Evolutionary conservation across 2,329 filamentous ascomycete species (phyloP).

Genomic region (Lachnellula arida): DNA sequence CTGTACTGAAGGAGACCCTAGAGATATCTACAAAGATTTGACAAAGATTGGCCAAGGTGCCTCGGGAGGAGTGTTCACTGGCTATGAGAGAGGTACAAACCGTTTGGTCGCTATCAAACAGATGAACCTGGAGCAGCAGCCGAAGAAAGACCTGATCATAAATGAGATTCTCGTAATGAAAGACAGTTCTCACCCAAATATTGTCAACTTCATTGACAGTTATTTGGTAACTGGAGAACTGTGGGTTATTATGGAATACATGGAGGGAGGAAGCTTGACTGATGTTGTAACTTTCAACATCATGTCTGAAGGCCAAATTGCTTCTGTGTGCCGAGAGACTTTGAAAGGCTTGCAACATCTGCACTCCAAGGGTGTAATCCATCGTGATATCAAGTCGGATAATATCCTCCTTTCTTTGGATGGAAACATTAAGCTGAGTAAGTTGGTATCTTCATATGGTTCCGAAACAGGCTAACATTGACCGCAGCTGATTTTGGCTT

Average conservation of each 20-base stretch:
- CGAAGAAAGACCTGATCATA: constrained; percentile 98
- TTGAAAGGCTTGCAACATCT: constrained; percentile 88
- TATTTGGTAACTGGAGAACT: constrained; percentile 85
- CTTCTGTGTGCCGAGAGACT: constrained; percentile 90
- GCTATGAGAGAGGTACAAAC: constrained; percentile 78
- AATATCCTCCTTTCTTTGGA: constrained; percentile 93
- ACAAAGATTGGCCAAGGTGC: constrained; percentile 97
- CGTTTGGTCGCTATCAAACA: constrained; percentile 96
- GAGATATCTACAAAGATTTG: constrained; percentile 78
- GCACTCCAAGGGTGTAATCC: constrained; percentile 96
- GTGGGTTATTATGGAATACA: constrained; percentile 99
- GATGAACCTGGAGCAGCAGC: constrained; percentile 98
- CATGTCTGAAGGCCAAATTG: constrained; percentile 97
- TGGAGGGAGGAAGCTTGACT: constrained; percentile 96
- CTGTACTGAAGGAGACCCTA: constrained; percentile 84
- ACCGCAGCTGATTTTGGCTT: constrained; percentile 88
- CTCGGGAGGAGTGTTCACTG: constrained; percentile 91
- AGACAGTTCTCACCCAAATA: constrained; percentile 95
- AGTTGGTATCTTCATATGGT: constrained; percentile 33
- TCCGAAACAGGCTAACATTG: constrained; percentile 30
- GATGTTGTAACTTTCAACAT: constrained; percentile 99
- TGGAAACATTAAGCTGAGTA: constrained; percentile 96
- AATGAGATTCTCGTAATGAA: constrained; percentile 99
- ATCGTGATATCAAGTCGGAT: constrained; percentile 98
- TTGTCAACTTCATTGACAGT: constrained; percentile 99